These are phyloP conservation scores for Globisporangium uncinulatum DNA, from an alignment of 352 stramenopile genomes.

Conservation along the genomic window DNA sequence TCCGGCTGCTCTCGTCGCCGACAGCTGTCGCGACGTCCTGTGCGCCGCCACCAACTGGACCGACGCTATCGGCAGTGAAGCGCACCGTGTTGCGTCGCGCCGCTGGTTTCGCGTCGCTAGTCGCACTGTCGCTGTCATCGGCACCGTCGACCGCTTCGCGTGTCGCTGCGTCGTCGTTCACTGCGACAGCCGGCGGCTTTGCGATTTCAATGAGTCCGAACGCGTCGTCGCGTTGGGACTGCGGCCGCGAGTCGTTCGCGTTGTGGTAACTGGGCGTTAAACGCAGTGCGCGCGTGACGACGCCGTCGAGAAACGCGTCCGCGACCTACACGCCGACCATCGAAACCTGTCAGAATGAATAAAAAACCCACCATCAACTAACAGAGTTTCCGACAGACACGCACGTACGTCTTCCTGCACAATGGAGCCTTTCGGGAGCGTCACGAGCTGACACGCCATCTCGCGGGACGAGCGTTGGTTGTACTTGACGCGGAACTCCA, in stretches of 20 bases:
- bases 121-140: slow-evolving; percentile 2
- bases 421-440: slow-evolving; percentile 68
- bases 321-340: slow-evolving; percentile 25
- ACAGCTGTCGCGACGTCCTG: slow-evolving; percentile 2
- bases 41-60: slow-evolving; percentile 2
- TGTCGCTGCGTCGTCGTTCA: not conserved
- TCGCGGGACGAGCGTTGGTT: slow-evolving; percentile 74
- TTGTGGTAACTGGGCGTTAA: slow-evolving; percentile 17
- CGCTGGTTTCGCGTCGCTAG: too few relatives aligned
- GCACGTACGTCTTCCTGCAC: slow-evolving; percentile 51
- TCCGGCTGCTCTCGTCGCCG: slow-evolving; percentile 6
- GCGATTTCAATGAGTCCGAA: slow-evolving; percentile 13
- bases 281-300: slow-evolving; percentile 65
- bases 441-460: slow-evolving; percentile 59
- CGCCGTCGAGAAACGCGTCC: slow-evolving; percentile 46
- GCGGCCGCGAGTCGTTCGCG: slow-evolving; percentile 17
- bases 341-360: too few relatives aligned
- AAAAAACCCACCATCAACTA: not conserved
- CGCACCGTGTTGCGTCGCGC: slow-evolving; percentile 30
- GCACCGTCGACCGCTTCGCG: not conserved
- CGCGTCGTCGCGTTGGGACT: slow-evolving; percentile 9
- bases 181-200: not conserved
- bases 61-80: slow-evolving; percentile 52
- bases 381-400: not conserved
- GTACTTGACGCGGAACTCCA: slow-evolving; percentile 68